Base-by-base conservation (phyloP, 441 rosid species). In the Euphorbia celastroides region DNA sequence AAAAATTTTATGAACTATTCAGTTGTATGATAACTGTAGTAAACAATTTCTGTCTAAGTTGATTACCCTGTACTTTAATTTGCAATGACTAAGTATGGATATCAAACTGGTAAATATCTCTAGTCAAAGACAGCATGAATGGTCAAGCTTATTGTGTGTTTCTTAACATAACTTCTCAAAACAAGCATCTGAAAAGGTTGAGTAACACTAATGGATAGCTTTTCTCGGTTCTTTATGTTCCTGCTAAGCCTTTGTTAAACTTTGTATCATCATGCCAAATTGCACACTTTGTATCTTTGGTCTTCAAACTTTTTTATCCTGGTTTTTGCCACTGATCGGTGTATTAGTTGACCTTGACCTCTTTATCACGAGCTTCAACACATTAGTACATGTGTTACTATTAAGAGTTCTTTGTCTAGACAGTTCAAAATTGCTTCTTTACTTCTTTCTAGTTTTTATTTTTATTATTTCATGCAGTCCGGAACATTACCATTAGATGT, bases 281-380 rank as follows among this genome's bases (percentile, higher is more conserved):
- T 59, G 44, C 16, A 30, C 0, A n/a, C 30, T 20, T 9, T 36
- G 50, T 38, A 19, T 20, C 22, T 20, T 19, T 16, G 19, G 12
- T 4, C 26, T 20, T 2, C n/a, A 19, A n/a, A 0, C 20, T 50
- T 50, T 50, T 3, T 41, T 10, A 3, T 4, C 2, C 0, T 48
- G 0, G 19, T 48, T 17, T 10, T 48, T 48, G 54, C 22, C 17
- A 16, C 22, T 19, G 54, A 48, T n/a, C 19, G 54, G 22, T 48
- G 23, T 50, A 11, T 19, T 64, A 17, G 20, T 9, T 5, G 12
- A 30, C 67, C 36, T 46, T 63, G 57, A 63, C 16, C 66, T 64
- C 57, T 48, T n/a, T 50, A 9, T 64, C 27, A 28, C 10, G 42
- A 48, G 5, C 57, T 28, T 30, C 41, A 26, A 14, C 26, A 28